These are phyloP conservation scores for Penicillium soppii DNA, from an alignment of 495 filamentous ascomycete species.

Conservation along the genomic window DNA sequence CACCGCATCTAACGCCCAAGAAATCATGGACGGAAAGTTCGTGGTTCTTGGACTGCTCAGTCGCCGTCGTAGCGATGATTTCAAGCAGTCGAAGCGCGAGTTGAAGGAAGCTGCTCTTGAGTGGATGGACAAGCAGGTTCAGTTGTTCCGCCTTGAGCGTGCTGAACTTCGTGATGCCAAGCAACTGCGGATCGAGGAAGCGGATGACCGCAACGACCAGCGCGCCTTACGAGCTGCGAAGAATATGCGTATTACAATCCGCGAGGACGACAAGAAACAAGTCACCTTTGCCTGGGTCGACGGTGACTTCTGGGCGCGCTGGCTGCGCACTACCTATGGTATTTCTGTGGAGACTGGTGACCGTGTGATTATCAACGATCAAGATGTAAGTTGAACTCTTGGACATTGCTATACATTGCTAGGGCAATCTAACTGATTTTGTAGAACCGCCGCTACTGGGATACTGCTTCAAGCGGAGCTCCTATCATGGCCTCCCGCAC, in stretches of 20 bases:
- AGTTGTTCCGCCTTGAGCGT: conserved; percentile 84
- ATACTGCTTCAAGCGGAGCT: conserved; percentile 82
- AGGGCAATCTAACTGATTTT: conserved; percentile 26
- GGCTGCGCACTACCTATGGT: conserved; percentile 91
- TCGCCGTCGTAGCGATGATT: conserved; percentile 76
- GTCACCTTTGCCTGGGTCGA: conserved; percentile 99
- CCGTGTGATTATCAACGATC: conserved; percentile 93
- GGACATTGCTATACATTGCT: neutral
- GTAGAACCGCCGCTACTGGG: conserved; percentile 93
- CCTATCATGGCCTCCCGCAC: conserved; percentile 86
- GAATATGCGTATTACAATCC: conserved; percentile 85
- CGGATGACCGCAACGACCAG: conserved; percentile 90
- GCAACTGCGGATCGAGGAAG: conserved; percentile 92
- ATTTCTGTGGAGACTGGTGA: conserved; percentile 84
- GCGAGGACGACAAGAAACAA: conserved; percentile 80
- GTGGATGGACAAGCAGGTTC: conserved; percentile 95
- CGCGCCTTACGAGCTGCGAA: conserved; percentile 84
- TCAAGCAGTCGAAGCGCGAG: conserved; percentile 74
- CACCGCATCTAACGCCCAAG: conserved; percentile 82
- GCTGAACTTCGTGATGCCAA: conserved; percentile 92
- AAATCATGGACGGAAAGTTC: conserved; percentile 91
- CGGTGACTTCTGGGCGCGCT: conserved; percentile 94
- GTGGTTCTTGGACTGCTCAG: conserved; percentile 90
- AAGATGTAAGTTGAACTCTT: conserved; percentile 69
- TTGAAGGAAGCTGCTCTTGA: conserved; percentile 94